phyloP scores from a whole-genome alignment of 352 stramenopile genomes.

The Pilasporangium apinafurcum region DNA sequence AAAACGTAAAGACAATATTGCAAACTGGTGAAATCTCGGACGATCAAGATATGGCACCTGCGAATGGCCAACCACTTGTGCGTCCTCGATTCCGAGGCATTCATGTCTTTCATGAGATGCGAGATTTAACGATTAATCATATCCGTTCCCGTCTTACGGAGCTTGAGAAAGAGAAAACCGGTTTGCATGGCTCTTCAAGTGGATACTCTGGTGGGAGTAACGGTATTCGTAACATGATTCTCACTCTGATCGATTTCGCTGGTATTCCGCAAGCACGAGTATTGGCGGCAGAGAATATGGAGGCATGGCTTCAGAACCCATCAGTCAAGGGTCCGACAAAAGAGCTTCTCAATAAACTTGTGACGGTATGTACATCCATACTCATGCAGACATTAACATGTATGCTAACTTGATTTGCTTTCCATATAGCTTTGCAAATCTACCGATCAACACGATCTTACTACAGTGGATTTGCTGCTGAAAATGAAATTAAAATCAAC shows the following conservation, averaged over 20 bases:
- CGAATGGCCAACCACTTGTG: slow-evolving; percentile 18
- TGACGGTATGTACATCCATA: slow-evolving; percentile 13
- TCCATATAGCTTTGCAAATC: slow-evolving; percentile 43
- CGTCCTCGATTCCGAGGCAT: slow-evolving; percentile 33
- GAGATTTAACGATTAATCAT: slow-evolving; percentile 62
- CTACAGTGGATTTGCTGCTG: slow-evolving; percentile 64
- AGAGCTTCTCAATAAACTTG: slow-evolving; percentile 69
- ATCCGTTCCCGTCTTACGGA: slow-evolving; percentile 54
- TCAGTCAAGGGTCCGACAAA: slow-evolving; percentile 67
- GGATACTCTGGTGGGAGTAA: slow-evolving; percentile 30
- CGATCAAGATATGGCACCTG: slow-evolving; percentile 2
- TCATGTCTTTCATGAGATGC: slow-evolving; percentile 39
- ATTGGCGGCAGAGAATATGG: slow-evolving; percentile 71
- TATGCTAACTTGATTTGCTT: background rate
- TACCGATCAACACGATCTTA: slow-evolving; percentile 42
- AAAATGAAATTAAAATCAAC: slow-evolving; percentile 86
- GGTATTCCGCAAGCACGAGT: slow-evolving; percentile 50
- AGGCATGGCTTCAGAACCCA: slow-evolving; percentile 73
- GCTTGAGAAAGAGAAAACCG: slow-evolving; percentile 56
- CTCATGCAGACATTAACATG: background rate
- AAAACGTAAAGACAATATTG: slow-evolving; percentile 75
- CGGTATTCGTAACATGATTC: slow-evolving; percentile 65
- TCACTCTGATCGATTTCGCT: slow-evolving; percentile 64
- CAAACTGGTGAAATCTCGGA: slow-evolving; percentile 1
- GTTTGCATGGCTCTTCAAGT: too few species aligned